Evolutionary conservation across 2,329 filamentous ascomycete species (phyloP), one percentile per base, ranked within the genome.

Genomic region (Fusarium domesticum): DNA sequence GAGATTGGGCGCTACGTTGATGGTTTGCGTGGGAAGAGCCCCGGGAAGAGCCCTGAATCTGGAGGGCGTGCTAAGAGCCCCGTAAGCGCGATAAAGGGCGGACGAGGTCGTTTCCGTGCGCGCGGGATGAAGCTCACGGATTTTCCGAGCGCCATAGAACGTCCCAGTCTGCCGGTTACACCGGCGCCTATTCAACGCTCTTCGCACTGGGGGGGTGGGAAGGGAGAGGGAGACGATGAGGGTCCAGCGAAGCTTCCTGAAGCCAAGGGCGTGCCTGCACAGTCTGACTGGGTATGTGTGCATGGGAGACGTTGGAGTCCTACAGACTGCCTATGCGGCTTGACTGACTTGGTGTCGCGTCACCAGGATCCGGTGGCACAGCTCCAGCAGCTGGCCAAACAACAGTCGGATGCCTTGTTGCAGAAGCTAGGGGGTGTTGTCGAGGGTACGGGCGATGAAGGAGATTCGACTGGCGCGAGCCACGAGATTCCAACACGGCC

Each of bases 201-300:
- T 25, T 83, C 72, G 39, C 87, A 85, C 64, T 89, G 83, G 84
- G 65, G 66, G 53, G 70, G 69, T 49, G 66, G 64, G 35, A 58
- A 64, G 36, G 67, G 66, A 42, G 56, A 65, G 43, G 66, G 62
- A 51, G 72, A 73, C 18, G 79, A 80, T 47, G 74, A 74, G 43
- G 73, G 80, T 39, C 69, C 72, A 51, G 76, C 75, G 51, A 73
- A 76, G 60, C 74, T 96, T 56, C 89, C 89, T 50, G 73, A 74
- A 53, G 90, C 91, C 38, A 81, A 88, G 64, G 91, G 89, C 39
- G 90, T 96, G 53, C 90, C 91, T 50, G 76, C 81, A 66, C 91
- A 96, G 77, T 78, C 81, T 64, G 89, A 96, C 68, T 96, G 92
- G 92, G 90, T 96, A 89, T 85, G 89, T 89, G 76, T 76, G 69